phyloP scores from a whole-genome alignment of 768 basidiomycete genomes.

The Pleurotus cornucopiae region DNA sequence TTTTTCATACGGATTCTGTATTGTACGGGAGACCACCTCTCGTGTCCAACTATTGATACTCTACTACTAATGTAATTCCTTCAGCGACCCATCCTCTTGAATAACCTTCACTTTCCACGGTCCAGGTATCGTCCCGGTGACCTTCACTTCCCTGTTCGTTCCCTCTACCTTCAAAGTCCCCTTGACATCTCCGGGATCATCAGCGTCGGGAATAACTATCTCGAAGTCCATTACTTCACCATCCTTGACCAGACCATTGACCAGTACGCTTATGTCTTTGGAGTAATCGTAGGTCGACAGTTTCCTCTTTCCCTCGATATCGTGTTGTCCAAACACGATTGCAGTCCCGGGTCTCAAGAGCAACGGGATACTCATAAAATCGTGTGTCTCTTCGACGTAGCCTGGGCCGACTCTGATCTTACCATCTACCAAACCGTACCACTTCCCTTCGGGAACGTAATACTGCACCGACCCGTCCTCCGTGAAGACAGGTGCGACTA shows the following conservation, averaged over 20 bases:
- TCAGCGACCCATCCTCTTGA: not conserved
- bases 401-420: slow-evolving; percentile 23
- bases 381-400: slow-evolving; percentile 22
- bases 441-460: slow-evolving; percentile 26
- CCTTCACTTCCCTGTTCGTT: not conserved
- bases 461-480: slow-evolving; percentile 22
- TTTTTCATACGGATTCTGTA: too few relatives aligned
- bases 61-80: not conserved
- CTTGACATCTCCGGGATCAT: slow-evolving; percentile 12
- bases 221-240: slow-evolving; percentile 9
- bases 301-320: slow-evolving; percentile 11
- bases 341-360: slow-evolving; percentile 24
- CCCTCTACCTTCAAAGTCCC: slow-evolving; percentile 13
- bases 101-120: slow-evolving; percentile 7
- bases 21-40: not conserved
- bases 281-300: slow-evolving; percentile 19
- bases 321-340: slow-evolving; percentile 17
- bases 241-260: slow-evolving; percentile 12
- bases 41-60: not conserved
- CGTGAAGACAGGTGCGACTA: slow-evolving; percentile 27
- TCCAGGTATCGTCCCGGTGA: slow-evolving; percentile 1
- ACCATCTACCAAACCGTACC: slow-evolving; percentile 25
- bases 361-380: slow-evolving; percentile 24
- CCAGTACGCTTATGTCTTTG: slow-evolving; percentile 13
- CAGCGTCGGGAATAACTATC: slow-evolving; percentile 15